Conservation (phyloP, 306 rosid species). For the Nissolia schottii region DNA sequence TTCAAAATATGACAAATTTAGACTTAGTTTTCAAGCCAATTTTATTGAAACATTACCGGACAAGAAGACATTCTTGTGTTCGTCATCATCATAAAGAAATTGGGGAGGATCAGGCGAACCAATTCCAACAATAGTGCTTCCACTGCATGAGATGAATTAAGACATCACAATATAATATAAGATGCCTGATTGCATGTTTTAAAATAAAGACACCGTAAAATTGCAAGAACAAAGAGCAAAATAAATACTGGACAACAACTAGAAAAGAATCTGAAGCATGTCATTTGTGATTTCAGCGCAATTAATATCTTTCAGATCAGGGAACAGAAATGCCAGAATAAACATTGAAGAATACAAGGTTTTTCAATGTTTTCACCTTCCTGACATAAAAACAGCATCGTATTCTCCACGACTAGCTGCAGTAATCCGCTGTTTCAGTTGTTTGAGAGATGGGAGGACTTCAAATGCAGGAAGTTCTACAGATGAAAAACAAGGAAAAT, state of each 20-base stretch:
- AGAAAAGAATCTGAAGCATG: neutral
- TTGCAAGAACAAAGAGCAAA: neutral
- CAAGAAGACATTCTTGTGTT: conserved; percentile 73
- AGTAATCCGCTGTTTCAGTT: conserved; percentile 73
- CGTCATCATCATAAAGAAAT: conserved; percentile 75
- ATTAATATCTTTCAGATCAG: neutral
- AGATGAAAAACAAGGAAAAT: neutral
- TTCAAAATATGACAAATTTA: neutral
- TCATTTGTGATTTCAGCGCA: neutral
- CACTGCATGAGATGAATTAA: conserved; percentile 56
- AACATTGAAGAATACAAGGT: conserved; percentile 2
- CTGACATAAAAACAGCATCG: conserved; percentile 92
- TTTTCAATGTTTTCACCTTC: conserved; percentile 54
- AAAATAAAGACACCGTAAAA: neutral
- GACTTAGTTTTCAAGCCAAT: neutral
- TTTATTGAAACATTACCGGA: conserved; percentile 55
- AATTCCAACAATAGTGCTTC: conserved; percentile 96
- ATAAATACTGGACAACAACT: neutral
- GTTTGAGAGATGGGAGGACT: conserved; percentile 91
- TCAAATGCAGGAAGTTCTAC: conserved; percentile 94
- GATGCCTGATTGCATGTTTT: neutral
- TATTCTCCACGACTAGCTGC: conserved; percentile 87
- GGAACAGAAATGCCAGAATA: neutral
- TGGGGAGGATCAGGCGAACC: conserved; percentile 98
- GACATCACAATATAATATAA: conserved; percentile 18